Evolutionary conservation across 768 basidiomycete species (phyloP), one percentile per base, ranked within the genome.

Genomic region (Cyclocybe cylindracea): DNA sequence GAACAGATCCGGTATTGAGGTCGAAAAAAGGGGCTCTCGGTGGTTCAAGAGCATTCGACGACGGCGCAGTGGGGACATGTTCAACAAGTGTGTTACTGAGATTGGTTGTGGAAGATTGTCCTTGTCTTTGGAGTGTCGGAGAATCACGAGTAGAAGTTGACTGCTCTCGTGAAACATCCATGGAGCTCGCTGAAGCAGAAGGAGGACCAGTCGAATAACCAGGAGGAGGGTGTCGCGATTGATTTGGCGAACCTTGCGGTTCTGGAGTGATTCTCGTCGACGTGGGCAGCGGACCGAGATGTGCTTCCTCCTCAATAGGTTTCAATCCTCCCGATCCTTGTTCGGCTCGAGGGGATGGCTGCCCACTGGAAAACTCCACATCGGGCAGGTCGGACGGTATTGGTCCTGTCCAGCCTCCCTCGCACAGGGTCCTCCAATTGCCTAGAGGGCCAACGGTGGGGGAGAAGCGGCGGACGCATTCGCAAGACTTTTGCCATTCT

Each of bases 401-500:
- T 7, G 70, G 61, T 3, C 85, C 83, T 4, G 72, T 69, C 86
- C 89, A 92, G 7, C 81, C 81, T 10, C 86, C 89, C 70, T 93
- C 90, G 59, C 89, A 91, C 2, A 87, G 70, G 5, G 84, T 75
- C 46, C 82, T 77, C 83, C 84, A 90, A 73, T 89, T 82, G 4
- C 84, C 86, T 3, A 91, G 73, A n/a, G 73, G 75, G 0, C 88
- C 90, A 33, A 93, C 75, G 10, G 77, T 78, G 0, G 87, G 84
- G 10, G 86, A 78, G 57, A 81, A 80, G 5, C 83, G 76, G 38
- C 89, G 80, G 18, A 91, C 79, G n/a, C 76, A 76, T 71, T 91
- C 89, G 58, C 86, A 89, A 10, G 79, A 70, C 35, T 83, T 82
- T 18, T 79, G 62, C 89, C 90, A 93, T 69, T 91, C 87, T 5